Percentiles rank a stretch among this genome's conserved stretches.
These are phyloP conservation scores for Plasmodium yoelii DNA, from an alignment of 169 alveolate species.

Conservation along the genomic window DNA sequence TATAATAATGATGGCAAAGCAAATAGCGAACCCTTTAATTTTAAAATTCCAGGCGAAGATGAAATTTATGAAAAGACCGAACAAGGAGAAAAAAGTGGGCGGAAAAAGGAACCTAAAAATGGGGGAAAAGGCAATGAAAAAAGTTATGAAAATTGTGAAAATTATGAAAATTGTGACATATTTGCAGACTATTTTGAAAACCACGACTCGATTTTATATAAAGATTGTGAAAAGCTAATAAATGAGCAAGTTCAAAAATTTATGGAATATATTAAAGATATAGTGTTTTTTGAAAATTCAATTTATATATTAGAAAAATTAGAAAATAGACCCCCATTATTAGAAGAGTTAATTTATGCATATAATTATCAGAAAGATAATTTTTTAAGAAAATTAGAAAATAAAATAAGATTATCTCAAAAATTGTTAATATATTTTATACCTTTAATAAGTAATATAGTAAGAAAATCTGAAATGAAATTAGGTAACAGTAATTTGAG, in stretches of 20 bases:
- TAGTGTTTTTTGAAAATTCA: conserved; percentile 72
- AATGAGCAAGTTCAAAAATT: conserved; percentile 50
- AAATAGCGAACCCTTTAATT: neutral
- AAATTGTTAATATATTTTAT: conserved; percentile 53
- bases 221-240: conserved; percentile 66
- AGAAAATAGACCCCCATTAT: conserved; percentile 68
- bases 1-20: neutral
- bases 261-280: conserved; percentile 65
- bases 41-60: conserved; percentile 15
- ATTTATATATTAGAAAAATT: conserved; percentile 66
- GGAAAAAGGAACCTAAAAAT: too few relatives aligned
- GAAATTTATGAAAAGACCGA: neutral
- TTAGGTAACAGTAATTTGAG: conserved; percentile 63
- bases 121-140: neutral
- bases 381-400: conserved; percentile 25
- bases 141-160: too few relatives aligned
- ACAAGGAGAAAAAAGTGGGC: neutral
- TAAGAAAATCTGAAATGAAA: conserved; percentile 53
- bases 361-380: conserved; percentile 46
- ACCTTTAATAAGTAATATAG: conserved; percentile 45
- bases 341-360: conserved; percentile 63
- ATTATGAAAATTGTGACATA: conserved; percentile 18
- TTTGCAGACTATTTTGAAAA: conserved; percentile 47
- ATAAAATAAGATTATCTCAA: conserved; percentile 61
- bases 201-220: conserved; percentile 12